phyloP scores from a whole-genome alignment of 2,329 filamentous ascomycete genomes.

The Bipolaris oryzae region DNA sequence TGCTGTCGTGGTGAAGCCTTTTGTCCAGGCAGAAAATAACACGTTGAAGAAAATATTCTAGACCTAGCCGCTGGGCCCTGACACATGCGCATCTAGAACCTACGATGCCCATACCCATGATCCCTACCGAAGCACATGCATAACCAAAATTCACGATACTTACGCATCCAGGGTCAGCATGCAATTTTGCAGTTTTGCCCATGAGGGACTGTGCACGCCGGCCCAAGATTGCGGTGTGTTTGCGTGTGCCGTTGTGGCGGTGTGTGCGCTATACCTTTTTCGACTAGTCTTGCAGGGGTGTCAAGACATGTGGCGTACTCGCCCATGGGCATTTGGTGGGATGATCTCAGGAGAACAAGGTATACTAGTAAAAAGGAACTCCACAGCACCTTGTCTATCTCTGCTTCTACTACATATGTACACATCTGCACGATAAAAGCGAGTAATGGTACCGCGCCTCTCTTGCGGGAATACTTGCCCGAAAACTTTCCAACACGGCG shows the following conservation, averaged over 20 bases:
- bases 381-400: not conserved
- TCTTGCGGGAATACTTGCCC: not conserved
- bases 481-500: not conserved
- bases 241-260: constrained; percentile 4
- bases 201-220: constrained; percentile 23
- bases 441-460: not conserved
- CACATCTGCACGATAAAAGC: not conserved
- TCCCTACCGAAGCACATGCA: not conserved
- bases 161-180: constrained; percentile 12
- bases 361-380: not conserved
- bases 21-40: not conserved
- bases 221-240: not conserved
- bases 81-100: constrained; percentile 5
- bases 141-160: not conserved
- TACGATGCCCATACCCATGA: not conserved
- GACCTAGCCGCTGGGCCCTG: not conserved
- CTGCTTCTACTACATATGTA: not conserved
- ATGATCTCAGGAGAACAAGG: not conserved
- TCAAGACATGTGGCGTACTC: not conserved
- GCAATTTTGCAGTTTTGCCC: constrained; percentile 20
- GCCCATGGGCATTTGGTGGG: not conserved
- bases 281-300: not conserved
- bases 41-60: not conserved
- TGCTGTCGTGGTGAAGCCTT: not conserved
- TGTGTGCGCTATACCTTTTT: not conserved